Evolutionary conservation across 495 filamentous ascomycete genomes (phyloP).

Genomic region (Penicillium pancosmium): DNA sequence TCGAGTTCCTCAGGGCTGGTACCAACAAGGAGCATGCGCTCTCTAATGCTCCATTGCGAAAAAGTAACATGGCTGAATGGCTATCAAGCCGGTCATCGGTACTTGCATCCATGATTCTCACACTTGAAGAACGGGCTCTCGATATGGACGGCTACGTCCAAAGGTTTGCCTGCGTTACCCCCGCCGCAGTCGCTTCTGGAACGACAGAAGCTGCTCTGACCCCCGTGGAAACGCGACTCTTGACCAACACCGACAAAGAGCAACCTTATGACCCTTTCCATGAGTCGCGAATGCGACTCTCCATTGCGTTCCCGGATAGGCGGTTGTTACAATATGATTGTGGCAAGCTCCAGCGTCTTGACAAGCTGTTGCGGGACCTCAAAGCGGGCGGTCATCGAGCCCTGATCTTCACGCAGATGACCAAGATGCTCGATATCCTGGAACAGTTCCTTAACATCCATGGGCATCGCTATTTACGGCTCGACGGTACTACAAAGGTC

Average conservation of each 20-base stretch:
- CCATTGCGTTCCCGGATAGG: conserved; percentile 96
- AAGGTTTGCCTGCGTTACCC: conserved; percentile 89
- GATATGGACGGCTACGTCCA: conserved; percentile 74
- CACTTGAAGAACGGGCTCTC: conserved; percentile 69
- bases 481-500: conserved; percentile 92
- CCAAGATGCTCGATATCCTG: conserved; percentile 94
- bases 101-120: conserved; percentile 73
- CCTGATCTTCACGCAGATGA: conserved; percentile 99
- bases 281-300: conserved; percentile 86
- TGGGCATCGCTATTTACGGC: conserved; percentile 91
- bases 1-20: conserved; percentile 70
- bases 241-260: conserved; percentile 53
- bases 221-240: conserved; percentile 61
- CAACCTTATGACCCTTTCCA: conserved; percentile 83
- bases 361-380: conserved; percentile 80
- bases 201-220: conserved; percentile 68
- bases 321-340: conserved; percentile 96
- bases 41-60: conserved; percentile 42
- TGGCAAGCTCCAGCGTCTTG: conserved; percentile 92
- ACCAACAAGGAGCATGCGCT: conserved; percentile 49
- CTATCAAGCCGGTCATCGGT: conserved; percentile 68
- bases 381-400: conserved; percentile 91
- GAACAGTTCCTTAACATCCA: conserved; percentile 99
- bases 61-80: conserved; percentile 65
- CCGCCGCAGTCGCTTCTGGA: conserved; percentile 80